Conservation (phyloP, 768 basidiomycete genomes). For the Boletus subparvulus region DNA sequence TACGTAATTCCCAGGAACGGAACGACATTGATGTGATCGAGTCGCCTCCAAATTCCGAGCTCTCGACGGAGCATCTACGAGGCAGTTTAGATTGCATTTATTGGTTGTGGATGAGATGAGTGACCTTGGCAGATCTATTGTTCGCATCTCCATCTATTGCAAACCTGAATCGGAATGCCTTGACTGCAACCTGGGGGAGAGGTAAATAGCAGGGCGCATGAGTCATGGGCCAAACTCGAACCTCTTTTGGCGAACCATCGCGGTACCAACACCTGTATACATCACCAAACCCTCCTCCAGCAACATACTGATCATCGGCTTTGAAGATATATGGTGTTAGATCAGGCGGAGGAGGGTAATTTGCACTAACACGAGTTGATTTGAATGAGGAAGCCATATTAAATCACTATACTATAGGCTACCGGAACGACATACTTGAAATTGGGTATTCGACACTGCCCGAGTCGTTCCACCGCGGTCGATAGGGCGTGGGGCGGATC, state of each 20-base stretch:
- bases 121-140: background rate
- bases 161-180: slow-evolving; percentile 14
- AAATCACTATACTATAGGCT: too few relatives aligned
- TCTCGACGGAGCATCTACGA: slow-evolving; percentile 27
- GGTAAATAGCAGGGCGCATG: background rate
- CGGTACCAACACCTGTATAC: background rate
- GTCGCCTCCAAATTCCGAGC: slow-evolving; percentile 28
- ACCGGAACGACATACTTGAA: too few relatives aligned
- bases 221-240: background rate
- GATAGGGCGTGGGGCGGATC: too few relatives aligned
- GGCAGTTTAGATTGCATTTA: accelerated
- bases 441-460: too few relatives aligned
- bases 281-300: slow-evolving; percentile 2
- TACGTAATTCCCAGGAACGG: too few relatives aligned
- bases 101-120: background rate
- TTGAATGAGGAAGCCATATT: too few relatives aligned
- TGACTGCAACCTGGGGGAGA: slow-evolving; percentile 23
- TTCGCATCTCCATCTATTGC: background rate
- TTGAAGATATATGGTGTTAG: background rate
- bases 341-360: background rate
- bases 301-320: background rate
- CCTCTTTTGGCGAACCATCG: background rate
- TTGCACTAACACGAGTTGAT: too few relatives aligned
- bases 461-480: too few relatives aligned
- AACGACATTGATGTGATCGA: too few relatives aligned